phyloP scores from a whole-genome alignment of 805 yeast species.

The Wickerhamomyces xylosicus region DNA sequence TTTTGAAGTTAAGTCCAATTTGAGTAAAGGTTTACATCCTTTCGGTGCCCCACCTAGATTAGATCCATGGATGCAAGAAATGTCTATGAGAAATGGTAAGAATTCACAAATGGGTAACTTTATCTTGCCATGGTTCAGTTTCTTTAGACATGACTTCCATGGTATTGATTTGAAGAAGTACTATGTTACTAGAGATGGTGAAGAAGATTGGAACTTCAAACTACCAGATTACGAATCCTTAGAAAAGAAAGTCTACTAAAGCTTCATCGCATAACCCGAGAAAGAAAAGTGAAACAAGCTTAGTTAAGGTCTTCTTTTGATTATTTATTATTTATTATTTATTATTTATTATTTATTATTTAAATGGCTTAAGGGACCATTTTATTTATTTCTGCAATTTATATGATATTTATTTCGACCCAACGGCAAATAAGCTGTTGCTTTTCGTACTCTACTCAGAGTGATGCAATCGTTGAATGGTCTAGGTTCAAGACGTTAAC shows the following conservation, averaged over 20 bases:
- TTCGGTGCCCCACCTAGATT: constrained; percentile 50
- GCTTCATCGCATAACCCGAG: no score
- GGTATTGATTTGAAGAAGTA: constrained; percentile 59
- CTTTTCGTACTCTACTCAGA: no score
- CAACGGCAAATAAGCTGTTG: no score
- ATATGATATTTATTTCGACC: no score
- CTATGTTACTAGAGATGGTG: constrained; percentile 18
- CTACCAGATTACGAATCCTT: constrained; percentile 14
- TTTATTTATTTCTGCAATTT: no score
- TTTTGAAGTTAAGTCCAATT: constrained; percentile 56
- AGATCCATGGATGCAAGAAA: constrained; percentile 60
- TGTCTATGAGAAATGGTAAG: constrained; percentile 70
- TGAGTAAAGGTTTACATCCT: constrained; percentile 56
- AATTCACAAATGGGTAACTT: constrained; percentile 51
- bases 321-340: no score
- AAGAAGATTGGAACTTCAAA: constrained; percentile 16
- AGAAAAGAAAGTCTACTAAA: constrained; percentile 10
- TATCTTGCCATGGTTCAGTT: constrained; percentile 74
- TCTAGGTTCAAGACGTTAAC: no score
- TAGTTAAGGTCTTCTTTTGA: no score
- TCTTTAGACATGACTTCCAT: constrained; percentile 73
- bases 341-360: no score
- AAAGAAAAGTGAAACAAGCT: no score
- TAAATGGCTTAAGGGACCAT: no score
- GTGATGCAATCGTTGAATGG: no score